A percentile compares a stretch with the other conserved stretches of the same genome.
These are phyloP conservation scores for Westerdykella aurantiaca DNA, from an alignment of 2,329 filamentous ascomycete species.

Conservation along the genomic window DNA sequence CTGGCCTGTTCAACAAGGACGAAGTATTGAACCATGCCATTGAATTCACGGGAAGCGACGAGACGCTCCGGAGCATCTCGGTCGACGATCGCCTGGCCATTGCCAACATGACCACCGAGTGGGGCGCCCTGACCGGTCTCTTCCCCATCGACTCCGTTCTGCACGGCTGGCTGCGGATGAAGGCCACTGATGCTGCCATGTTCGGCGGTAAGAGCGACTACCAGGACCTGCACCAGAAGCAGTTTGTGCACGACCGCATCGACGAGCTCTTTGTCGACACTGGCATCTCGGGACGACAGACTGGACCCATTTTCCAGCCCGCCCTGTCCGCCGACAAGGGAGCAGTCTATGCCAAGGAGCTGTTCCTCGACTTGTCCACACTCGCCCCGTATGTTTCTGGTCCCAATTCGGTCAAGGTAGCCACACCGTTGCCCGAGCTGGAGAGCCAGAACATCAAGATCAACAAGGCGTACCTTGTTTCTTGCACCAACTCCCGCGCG, in stretches of 20 bases:
- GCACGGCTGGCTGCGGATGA: slow-evolving; percentile 66
- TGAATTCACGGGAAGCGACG: slow-evolving; percentile 75
- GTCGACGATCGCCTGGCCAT: slow-evolving; percentile 71
- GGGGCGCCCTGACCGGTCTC: slow-evolving; percentile 65
- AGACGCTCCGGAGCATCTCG: slow-evolving; percentile 67
- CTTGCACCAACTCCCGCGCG: slow-evolving; percentile 79
- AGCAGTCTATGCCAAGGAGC: slow-evolving; percentile 74
- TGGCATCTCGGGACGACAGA: slow-evolving; percentile 32
- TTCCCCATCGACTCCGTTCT: slow-evolving; percentile 77
- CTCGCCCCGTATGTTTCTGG: slow-evolving; percentile 80
- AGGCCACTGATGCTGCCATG: slow-evolving; percentile 67
- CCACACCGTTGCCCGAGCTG: slow-evolving; percentile 69
- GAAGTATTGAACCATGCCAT: slow-evolving; percentile 89
- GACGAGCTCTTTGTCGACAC: slow-evolving; percentile 58
- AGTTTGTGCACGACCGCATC: slow-evolving; percentile 67
- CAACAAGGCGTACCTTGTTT: slow-evolving; percentile 80
- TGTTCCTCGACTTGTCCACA: slow-evolving; percentile 77
- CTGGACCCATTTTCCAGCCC: slow-evolving; percentile 45
- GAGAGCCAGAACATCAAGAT: slow-evolving; percentile 68
- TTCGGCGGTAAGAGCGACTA: slow-evolving; percentile 42
- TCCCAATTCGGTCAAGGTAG: slow-evolving; percentile 85
- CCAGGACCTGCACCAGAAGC: slow-evolving; percentile 46
- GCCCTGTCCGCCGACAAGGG: slow-evolving; percentile 65
- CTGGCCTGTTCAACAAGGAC: slow-evolving; percentile 76
- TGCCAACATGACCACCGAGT: slow-evolving; percentile 77